Percentiles rank a stretch among this genome's conserved stretches.
Conservation (phyloP, 2,329 filamentous ascomycete genomes). For the Ceratocystis huliohia region DNA sequence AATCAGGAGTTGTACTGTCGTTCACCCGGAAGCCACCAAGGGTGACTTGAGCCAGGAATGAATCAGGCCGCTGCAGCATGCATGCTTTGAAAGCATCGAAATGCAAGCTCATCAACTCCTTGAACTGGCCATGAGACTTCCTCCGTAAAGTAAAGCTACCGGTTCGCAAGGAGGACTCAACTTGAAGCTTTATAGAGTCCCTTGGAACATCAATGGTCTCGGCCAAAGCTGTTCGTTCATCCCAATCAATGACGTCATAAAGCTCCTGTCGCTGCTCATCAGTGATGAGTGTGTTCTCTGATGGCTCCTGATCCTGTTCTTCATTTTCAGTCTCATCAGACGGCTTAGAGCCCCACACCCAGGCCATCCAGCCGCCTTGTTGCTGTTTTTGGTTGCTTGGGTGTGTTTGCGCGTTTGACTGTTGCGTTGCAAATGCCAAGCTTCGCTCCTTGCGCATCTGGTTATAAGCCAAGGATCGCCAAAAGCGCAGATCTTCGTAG, state of each 20-base stretch:
- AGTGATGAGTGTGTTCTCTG: conserved; percentile 63
- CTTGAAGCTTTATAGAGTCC: conserved; percentile 82
- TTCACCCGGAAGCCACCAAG: conserved; percentile 89
- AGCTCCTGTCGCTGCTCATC: conserved; percentile 94
- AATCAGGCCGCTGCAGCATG: conserved; percentile 79
- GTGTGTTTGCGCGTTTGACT: conserved; percentile 47
- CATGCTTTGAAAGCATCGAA: conserved; percentile 94
- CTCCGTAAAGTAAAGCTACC: conserved; percentile 91
- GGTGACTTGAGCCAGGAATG: conserved; percentile 74
- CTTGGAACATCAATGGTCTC: conserved; percentile 81
- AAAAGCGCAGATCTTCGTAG: conserved; percentile 95
- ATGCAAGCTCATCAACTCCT: conserved; percentile 75
- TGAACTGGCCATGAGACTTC: conserved; percentile 53
- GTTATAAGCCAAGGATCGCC: conserved; percentile 85
- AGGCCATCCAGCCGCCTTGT: conserved; percentile 79
- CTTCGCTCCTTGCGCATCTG: conserved; percentile 71
- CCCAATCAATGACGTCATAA: conserved; percentile 95
- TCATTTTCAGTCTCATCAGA: conserved; percentile 30
- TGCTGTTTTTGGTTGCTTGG: conserved; percentile 45
- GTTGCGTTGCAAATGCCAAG: conserved; percentile 12
- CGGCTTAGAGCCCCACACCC: conserved; percentile 77
- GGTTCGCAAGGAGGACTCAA: conserved; percentile 85
- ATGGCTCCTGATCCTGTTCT: conserved; percentile 40
- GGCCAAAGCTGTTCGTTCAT: conserved; percentile 82
- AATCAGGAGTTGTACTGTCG: conserved; percentile 86